Base-by-base conservation (phyloP, 495 filamentous ascomycete genomes). In the Talaromyces wortmannii region DNA sequence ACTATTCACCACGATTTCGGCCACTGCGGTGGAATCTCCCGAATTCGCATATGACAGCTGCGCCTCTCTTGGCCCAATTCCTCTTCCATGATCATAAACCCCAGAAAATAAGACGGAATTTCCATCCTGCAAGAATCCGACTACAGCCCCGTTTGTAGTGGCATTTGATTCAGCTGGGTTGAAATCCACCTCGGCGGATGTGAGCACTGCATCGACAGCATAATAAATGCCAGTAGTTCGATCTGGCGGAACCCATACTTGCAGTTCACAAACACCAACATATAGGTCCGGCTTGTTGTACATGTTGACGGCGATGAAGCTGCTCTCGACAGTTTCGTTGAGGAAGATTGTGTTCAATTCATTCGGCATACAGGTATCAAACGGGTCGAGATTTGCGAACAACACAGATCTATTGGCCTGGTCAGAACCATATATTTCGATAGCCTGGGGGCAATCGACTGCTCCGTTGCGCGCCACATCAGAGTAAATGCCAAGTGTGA, bases 291-390 rank as follows among this genome's bases (percentile, higher is more conserved):
- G 33, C 36, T 61, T 55, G 8, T 64, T 67, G 49, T 58, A 69
- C 59, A 72, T 23, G 32, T 67, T 68, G 31, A 72, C 59, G 1
- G 63, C 59, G 31, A 72, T 12, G 11, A 66, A 65, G 7, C 58
- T 13, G 42, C 42, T 55, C 3, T 68, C 69, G 48, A 67, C 64
- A 0, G 57, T 56, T 31, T 45, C 17, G 5, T 55, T 59, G 43
- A 76, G 75, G 31, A 45, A 57, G 31, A 77, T 52, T 7, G 68
- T 67, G 54, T 77, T 77, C 7, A 62, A 57, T 36, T 70, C 71
- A 54, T 77, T 77, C 3, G 63, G 55, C 42, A 72, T 45, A 23
- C 70, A 64, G 7, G 49, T 61, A 2, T 60, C 58, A 32, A 57
- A 64, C 30, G 59, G 59, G 30, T 61, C 56, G 33, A 53, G 48